phyloP scores from a whole-genome alignment of 768 basidiomycete species.

The Suillus spraguei region DNA sequence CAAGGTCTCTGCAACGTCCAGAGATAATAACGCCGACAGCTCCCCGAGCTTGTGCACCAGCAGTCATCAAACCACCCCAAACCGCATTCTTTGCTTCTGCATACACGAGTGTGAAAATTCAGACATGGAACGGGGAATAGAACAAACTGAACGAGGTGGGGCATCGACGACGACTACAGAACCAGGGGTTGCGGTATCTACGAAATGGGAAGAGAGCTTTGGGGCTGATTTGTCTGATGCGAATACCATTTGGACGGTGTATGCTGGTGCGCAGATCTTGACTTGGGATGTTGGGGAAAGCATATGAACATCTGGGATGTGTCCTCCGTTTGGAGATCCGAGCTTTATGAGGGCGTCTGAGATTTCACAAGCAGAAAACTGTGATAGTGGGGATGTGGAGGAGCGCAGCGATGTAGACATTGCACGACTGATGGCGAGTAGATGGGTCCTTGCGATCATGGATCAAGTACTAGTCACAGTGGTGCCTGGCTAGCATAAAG shows the following conservation, averaged over 20 bases:
- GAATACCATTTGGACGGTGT: constrained; percentile 84
- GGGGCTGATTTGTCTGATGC: constrained; percentile 61
- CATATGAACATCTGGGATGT: constrained; percentile 76
- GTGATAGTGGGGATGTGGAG: constrained; percentile 22
- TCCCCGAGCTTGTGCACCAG: constrained; percentile 73
- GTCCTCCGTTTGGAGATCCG: constrained; percentile 67
- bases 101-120: constrained; percentile 1
- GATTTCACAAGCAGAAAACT: constrained; percentile 79
- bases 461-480: background rate
- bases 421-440: constrained; percentile 14
- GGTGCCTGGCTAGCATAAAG: background rate
- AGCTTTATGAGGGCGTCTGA: constrained; percentile 90
- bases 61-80: constrained; percentile 93
- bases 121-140: constrained; percentile 16
- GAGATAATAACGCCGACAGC: constrained; percentile 80
- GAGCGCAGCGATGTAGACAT: constrained; percentile 23
- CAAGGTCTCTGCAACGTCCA: constrained; percentile 82
- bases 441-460: constrained; percentile 8
- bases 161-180: constrained; percentile 75
- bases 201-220: constrained; percentile 71
- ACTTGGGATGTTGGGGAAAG: constrained; percentile 41
- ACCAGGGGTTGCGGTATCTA: constrained; percentile 70
- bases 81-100: constrained; percentile 77
- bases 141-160: constrained; percentile 59
- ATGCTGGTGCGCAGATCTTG: constrained; percentile 75